Percentiles rank a stretch among this genome's conserved stretches.
phyloP scores from a whole-genome alignment of 805 yeast genomes.

The Lipomyces kockii region DNA sequence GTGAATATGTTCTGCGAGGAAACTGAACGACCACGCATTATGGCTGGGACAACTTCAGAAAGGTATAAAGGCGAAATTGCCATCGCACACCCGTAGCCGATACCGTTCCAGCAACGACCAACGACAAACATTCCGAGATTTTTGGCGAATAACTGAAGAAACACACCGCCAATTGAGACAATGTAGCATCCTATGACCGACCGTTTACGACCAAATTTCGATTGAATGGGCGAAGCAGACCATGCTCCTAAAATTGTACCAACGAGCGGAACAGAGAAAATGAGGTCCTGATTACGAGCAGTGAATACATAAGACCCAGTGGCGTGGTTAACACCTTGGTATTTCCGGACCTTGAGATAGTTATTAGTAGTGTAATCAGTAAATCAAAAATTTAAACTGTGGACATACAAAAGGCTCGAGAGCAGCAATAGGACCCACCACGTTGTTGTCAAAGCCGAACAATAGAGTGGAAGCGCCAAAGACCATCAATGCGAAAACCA shows the following conservation, averaged over 20 bases:
- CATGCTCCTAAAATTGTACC: constrained; percentile 14
- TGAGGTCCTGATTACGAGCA: constrained; percentile 16
- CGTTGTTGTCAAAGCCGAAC: no score
- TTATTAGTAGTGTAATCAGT: no score
- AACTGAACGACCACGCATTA: constrained; percentile 13
- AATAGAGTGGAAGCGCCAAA: no score
- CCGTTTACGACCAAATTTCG: constrained; percentile 13
- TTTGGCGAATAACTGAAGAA: constrained; percentile 18
- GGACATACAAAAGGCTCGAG: no score
- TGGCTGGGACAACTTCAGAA: constrained; percentile 10
- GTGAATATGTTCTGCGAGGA: constrained; percentile 12
- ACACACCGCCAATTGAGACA: constrained; percentile 15
- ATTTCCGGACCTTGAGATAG: constrained; percentile 8
- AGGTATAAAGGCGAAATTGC: constrained; percentile 20
- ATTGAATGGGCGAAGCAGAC: constrained; percentile 10
- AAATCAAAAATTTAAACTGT: no score
- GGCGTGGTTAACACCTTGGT: constrained; percentile 2
- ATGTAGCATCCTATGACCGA: constrained; percentile 1
- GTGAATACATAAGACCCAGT: constrained; percentile 16
- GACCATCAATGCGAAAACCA: no score
- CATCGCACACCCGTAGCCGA: constrained; percentile 8
- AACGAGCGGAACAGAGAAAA: constrained; percentile 14
- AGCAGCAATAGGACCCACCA: no score
- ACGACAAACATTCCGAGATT: constrained; percentile 11
- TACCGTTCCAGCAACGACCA: constrained; percentile 18